These are phyloP conservation scores for Mortierella sp. DNA, from an alignment of 371 early-diverging fungal species.

Conservation along the genomic window DNA sequence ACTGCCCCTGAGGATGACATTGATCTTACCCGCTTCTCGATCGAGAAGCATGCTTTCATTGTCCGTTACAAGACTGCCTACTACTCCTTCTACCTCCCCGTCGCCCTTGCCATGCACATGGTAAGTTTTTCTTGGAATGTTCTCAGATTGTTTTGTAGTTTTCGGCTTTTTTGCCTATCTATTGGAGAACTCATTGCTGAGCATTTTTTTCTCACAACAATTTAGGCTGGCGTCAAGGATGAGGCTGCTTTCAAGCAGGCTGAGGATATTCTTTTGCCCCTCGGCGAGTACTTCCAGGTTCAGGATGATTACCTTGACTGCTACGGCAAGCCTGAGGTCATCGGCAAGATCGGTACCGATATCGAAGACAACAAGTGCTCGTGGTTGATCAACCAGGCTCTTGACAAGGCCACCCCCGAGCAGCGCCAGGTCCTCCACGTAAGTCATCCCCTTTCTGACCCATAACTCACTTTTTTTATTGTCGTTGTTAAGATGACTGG, in stretches of 20 bases:
- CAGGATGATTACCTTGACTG: constrained; percentile 98
- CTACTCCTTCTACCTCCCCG: constrained; percentile 99
- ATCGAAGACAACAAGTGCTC: constrained; percentile 99
- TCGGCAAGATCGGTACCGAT: constrained; percentile 99
- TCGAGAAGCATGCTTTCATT: constrained; percentile 94
- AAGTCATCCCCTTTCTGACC: constrained; percentile 23
- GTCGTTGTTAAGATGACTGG: background rate
- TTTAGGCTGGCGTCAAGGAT: constrained; percentile 81
- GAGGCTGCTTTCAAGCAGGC: constrained; percentile 86
- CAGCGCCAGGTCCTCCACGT: constrained; percentile 91
- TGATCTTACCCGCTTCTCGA: constrained; percentile 90
- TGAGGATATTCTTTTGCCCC: constrained; percentile 87
- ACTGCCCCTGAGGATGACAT: constrained; percentile 97
- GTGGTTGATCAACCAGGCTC: constrained; percentile 96
- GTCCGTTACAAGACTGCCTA: constrained; percentile 98
- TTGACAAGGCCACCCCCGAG: constrained; percentile 79
- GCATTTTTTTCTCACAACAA: background rate
- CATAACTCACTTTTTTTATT: background rate
- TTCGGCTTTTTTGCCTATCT: background rate
- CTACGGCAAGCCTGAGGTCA: constrained; percentile 90
- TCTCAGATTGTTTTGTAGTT: background rate
- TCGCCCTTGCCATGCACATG: constrained; percentile 94
- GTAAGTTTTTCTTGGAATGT: constrained; percentile 52
- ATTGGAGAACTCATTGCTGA: background rate
- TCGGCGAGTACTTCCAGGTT: constrained; percentile 98